Evolutionary conservation across 345 rosid species (phyloP).

Genomic region (Atalantia buxifolia): DNA sequence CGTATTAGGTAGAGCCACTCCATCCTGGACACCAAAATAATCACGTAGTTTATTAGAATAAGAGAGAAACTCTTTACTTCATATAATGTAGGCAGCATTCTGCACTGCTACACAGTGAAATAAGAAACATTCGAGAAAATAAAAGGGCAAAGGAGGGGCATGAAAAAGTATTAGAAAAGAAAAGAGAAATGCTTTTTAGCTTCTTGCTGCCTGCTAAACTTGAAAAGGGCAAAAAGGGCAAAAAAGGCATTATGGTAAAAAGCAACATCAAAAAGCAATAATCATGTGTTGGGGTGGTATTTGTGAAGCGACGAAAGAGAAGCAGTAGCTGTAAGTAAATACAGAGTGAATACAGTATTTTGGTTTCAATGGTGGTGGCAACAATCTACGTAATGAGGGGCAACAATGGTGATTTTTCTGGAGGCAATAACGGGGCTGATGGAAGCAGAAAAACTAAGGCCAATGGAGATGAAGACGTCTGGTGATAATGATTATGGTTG

Average conservation of each 20-base stretch:
- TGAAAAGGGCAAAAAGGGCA: neutral
- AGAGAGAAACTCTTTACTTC: neutral
- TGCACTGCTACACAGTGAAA: neutral
- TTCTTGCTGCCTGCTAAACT: neutral
- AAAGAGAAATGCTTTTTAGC: too few species aligned
- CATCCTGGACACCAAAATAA: slow-evolving; percentile 61
- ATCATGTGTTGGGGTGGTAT: neutral
- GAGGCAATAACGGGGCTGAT: neutral
- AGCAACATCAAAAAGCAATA: slow-evolving; percentile 1
- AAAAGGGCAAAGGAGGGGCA: neutral
- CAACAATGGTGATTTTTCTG: neutral
- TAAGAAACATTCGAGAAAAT: neutral
- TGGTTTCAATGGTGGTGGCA: neutral
- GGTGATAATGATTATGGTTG: neutral
- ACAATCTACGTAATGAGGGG: neutral
- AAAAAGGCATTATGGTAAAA: neutral
- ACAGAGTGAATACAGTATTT: neutral
- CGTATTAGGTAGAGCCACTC: slow-evolving; percentile 85
- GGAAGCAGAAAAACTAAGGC: neutral
- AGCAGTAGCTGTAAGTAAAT: neutral
- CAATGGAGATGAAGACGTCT: neutral
- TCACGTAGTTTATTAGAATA: slow-evolving; percentile 8
- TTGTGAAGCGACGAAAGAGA: neutral
- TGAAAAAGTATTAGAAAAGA: neutral
- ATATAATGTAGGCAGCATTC: neutral